phyloP scores from a whole-genome alignment of 192 early-diverging fungal species.

The Backusella westeae region DNA sequence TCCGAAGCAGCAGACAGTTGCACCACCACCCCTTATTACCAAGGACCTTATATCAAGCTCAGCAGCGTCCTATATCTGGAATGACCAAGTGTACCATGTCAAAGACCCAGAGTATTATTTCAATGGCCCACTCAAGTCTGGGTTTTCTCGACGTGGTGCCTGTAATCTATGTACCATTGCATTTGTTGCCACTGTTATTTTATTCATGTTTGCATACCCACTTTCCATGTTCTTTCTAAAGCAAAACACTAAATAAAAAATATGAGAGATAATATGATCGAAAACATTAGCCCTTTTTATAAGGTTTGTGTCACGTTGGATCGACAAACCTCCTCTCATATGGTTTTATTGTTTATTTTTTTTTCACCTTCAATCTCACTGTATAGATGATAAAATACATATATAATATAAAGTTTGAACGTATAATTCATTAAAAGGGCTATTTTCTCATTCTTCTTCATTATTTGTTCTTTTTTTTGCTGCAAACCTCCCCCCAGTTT shows the following conservation, averaged over 20 bases:
- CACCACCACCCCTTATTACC: background rate
- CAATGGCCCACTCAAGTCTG: background rate
- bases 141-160: slow-evolving; percentile 2
- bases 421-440: background rate
- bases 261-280: background rate
- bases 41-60: slow-evolving; percentile 4
- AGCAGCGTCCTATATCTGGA: background rate
- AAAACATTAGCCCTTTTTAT: background rate
- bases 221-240: background rate
- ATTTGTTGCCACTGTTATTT: slow-evolving; percentile 7
- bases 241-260: background rate
- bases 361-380: background rate
- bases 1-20: background rate
- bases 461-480: background rate
- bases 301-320: background rate
- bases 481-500: background rate
- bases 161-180: slow-evolving; percentile 4
- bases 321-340: background rate
- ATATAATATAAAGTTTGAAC: background rate
- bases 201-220: slow-evolving; percentile 6
- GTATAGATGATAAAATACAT: background rate
- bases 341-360: background rate
- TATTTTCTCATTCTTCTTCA: background rate
- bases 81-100: background rate
- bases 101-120: slow-evolving; percentile 1